Percentiles rank a stretch among this genome's conserved stretches.
These are phyloP conservation scores for Cryptococcus amylolentus DNA, from an alignment of 1,284 basidiomycete genomes.

Conservation along the genomic window DNA sequence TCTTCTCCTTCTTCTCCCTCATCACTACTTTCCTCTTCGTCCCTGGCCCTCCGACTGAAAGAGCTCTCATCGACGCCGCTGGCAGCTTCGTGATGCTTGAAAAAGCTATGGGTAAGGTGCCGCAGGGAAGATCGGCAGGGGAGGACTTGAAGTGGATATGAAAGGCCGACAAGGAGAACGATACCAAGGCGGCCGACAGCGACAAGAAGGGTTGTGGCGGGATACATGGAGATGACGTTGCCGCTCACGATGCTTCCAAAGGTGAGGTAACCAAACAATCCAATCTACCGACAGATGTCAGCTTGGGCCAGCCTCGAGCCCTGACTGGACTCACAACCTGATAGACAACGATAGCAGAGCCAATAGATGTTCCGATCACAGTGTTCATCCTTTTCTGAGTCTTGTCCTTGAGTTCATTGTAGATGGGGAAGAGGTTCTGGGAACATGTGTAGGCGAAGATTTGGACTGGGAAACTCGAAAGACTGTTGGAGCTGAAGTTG, in stretches of 20 bases:
- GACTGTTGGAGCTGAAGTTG: slow-evolving; percentile 39
- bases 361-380: slow-evolving; percentile 82
- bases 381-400: slow-evolving; percentile 78
- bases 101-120: slow-evolving; percentile 60
- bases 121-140: slow-evolving; percentile 91
- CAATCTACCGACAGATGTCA: slow-evolving; percentile 45
- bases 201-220: slow-evolving; percentile 77
- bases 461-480: slow-evolving; percentile 84
- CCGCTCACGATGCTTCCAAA: slow-evolving; percentile 87
- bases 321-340: slow-evolving; percentile 52
- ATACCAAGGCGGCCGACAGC: slow-evolving; percentile 92
- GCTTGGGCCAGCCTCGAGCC: background rate
- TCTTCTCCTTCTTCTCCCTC: slow-evolving; percentile 33
- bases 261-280: slow-evolving; percentile 73
- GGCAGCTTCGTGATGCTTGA: slow-evolving; percentile 12
- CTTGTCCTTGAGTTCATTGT: slow-evolving; percentile 84
- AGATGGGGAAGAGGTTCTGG: slow-evolving; percentile 75
- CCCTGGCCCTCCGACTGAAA: background rate
- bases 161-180: slow-evolving; percentile 81
- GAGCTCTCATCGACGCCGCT: background rate
- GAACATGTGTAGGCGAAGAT: slow-evolving; percentile 91
- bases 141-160: slow-evolving; percentile 88
- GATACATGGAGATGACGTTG: slow-evolving; percentile 83
- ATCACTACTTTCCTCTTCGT: slow-evolving; percentile 14
- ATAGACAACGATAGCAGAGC: slow-evolving; percentile 71